These are phyloP conservation scores for Arxiozyma bovina DNA, from an alignment of 1,139 yeast genomes.

Conservation along the genomic window DNA sequence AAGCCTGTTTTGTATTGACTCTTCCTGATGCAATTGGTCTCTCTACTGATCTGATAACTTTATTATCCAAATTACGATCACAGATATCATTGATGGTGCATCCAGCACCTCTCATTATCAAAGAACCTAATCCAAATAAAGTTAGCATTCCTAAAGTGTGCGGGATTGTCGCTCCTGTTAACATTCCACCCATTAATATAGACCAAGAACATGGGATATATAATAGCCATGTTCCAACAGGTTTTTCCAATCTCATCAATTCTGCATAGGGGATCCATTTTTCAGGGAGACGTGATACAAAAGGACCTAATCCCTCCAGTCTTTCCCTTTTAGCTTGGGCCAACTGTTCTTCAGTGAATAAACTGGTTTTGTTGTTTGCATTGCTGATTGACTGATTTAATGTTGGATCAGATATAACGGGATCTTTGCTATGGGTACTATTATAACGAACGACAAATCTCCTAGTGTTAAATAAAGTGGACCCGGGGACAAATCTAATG, in stretches of 20 bases:
- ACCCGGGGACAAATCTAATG: background rate
- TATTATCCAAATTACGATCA: slow-evolving; percentile 72
- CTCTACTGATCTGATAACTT: slow-evolving; percentile 79
- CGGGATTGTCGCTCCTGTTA: slow-evolving; percentile 56
- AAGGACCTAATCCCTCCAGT: slow-evolving; percentile 48
- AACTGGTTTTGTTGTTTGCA: background rate
- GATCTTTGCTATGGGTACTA: background rate
- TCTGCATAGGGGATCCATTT: slow-evolving; percentile 84
- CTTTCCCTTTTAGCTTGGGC: slow-evolving; percentile 51
- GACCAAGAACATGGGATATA: slow-evolving; percentile 64
- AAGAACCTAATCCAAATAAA: slow-evolving; percentile 73
- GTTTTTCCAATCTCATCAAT: slow-evolving; percentile 83
- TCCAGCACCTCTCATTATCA: slow-evolving; percentile 96
- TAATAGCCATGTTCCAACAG: slow-evolving; percentile 82
- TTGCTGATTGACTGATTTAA: too few relatives aligned
- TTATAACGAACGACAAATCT: background rate
- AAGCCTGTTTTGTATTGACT: slow-evolving; percentile 63
- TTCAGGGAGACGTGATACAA: slow-evolving; percentile 56
- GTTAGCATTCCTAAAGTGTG: slow-evolving; percentile 51
- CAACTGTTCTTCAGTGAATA: slow-evolving; percentile 47
- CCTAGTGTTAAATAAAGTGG: background rate
- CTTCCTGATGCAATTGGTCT: slow-evolving; percentile 89
- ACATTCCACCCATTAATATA: slow-evolving; percentile 64
- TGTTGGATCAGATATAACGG: background rate
- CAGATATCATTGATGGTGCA: slow-evolving; percentile 88